Evolutionary conservation across 768 basidiomycete species (phyloP), one percentile per base, ranked within the genome.

Genomic region (Russula emetica): DNA sequence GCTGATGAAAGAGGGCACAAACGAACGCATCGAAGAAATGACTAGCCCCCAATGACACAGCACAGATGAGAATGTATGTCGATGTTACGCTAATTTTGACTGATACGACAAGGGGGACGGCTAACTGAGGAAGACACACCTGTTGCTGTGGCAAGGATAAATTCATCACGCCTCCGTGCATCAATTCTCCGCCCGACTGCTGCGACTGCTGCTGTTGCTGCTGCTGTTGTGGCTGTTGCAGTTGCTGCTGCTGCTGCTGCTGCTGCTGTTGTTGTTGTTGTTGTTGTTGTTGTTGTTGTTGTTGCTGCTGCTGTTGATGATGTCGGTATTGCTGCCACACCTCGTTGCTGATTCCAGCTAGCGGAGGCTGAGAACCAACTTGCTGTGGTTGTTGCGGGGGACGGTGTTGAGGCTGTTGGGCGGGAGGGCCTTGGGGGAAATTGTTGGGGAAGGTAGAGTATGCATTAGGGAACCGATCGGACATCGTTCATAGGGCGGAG

Each of bases 401-500:
- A 49, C 58, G 67, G 40, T 59, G 61, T 38, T 66, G 67, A 22
- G 58, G 60, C 56, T 69, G 68, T 36, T 69, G 68, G 30, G 59
- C 22, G 3, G 62, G 18, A 26, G 64, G 56, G 20, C 42, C 59
- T 26, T 59, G 62, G n/a, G 59, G 26, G 26, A 67, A 69, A 57
- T 64, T 67, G 36, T 49, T 61, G 40, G 67, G 34, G 45, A 64
- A 60, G 40, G 32, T 16, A 44, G 66, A 40, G 49, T 67, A 69
- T 53, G 58, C 60, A 61, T 67, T 67, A 22, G 65, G 61, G 42
- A 61, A 26, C 38, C 62, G 67, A 67, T 68, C 67, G 50, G 67
- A 67, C 67, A 69, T 69, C 67, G 67, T 58, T 66, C 58, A 61
- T 60, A 57, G 66, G 59, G 66, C 58, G 60, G 63, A 57, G 66